A percentile compares a stretch with the other conserved stretches of the same genome.
Conservation (phyloP, 1,139 yeast genomes). For the Taphrina confusa region DNA sequence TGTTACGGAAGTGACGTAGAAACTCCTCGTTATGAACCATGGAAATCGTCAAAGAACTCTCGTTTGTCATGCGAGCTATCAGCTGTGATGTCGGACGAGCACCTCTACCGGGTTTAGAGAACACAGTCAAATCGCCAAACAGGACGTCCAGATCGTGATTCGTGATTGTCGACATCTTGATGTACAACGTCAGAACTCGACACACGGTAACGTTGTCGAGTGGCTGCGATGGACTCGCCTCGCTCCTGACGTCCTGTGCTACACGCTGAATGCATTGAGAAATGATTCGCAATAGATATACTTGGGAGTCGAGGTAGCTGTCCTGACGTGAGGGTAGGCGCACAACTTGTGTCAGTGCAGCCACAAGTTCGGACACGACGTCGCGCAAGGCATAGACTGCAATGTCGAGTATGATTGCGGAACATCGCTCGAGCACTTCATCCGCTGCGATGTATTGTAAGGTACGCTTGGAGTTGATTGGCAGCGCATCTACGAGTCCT, state of each 20-base stretch:
- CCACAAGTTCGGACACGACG: slow-evolving; percentile 6
- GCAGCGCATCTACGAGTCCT: slow-evolving; percentile 20
- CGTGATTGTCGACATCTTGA: slow-evolving; percentile 2
- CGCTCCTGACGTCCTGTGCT: background rate
- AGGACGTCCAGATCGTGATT: background rate
- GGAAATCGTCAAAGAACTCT: background rate
- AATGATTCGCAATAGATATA: background rate
- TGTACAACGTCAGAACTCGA: background rate
- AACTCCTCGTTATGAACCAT: background rate
- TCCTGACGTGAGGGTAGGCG: background rate
- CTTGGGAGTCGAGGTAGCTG: background rate
- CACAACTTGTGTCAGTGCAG: background rate
- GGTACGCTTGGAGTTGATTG: slow-evolving; percentile 10
- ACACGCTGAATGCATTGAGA: background rate
- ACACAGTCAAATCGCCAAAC: background rate
- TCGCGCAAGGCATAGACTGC: slow-evolving; percentile 4
- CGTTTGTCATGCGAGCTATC: background rate
- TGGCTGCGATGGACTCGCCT: background rate
- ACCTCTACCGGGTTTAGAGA: background rate
- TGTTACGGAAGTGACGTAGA: background rate
- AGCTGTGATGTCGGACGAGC: background rate
- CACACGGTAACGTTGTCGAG: background rate
- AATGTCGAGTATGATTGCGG: background rate
- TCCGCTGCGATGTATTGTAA: background rate
- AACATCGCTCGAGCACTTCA: background rate